These are phyloP conservation scores for Argentina anserina DNA, from an alignment of 306 rosid genomes.

Conservation along the genomic window DNA sequence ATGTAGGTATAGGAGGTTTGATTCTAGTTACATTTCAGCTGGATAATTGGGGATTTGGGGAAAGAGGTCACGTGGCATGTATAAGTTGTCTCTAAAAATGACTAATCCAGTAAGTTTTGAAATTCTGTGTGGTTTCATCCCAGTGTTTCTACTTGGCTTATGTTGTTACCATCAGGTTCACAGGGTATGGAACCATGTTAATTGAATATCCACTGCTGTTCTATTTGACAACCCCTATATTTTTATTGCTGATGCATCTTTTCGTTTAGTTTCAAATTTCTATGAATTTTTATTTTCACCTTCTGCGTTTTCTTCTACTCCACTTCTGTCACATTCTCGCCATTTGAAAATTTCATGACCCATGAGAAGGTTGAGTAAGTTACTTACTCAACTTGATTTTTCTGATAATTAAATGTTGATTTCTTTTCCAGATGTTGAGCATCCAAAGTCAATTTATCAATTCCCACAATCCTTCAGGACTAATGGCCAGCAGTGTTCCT, in stretches of 20 bases:
- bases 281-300: background rate
- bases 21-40: background rate
- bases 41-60: background rate
- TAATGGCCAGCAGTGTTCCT: constrained; percentile 18
- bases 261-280: background rate
- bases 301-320: background rate
- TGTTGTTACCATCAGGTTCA: background rate
- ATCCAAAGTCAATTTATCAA: constrained; percentile 23
- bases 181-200: background rate
- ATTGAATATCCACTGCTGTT: background rate
- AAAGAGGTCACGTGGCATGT: background rate
- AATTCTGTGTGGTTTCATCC: background rate
- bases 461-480: constrained; percentile 22
- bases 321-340: background rate
- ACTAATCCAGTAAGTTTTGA: background rate
- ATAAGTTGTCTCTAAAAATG: background rate
- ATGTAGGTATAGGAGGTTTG: background rate
- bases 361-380: background rate
- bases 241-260: background rate
- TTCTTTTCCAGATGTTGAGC: constrained; percentile 38
- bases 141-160: background rate
- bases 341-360: background rate
- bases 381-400: background rate
- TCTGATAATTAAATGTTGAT: background rate
- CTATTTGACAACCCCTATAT: background rate